phyloP scores from a whole-genome alignment of 208 protist genomes.

The Leishmania tarentolae region DNA sequence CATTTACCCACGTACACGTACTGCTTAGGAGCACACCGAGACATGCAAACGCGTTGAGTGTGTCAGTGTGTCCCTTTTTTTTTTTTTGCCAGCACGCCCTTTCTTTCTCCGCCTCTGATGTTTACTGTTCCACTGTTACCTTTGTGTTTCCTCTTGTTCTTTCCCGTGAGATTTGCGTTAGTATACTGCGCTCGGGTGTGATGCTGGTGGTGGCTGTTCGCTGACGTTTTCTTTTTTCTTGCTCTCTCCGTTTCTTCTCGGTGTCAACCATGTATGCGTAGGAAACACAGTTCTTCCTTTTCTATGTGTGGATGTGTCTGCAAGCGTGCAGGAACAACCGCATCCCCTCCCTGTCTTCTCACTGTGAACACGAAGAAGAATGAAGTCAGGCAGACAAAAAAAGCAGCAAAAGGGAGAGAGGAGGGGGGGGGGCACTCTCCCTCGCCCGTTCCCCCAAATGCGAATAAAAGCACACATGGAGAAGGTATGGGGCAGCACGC shows the following conservation, averaged over 20 bases:
- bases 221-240: background rate
- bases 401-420: background rate
- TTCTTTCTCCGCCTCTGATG: background rate
- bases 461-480: background rate
- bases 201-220: background rate
- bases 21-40: background rate
- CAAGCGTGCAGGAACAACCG: background rate
- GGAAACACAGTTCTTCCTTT: background rate
- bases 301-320: slow-evolving; percentile 20
- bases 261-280: background rate
- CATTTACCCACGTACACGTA: too few species aligned
- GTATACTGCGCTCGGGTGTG: background rate
- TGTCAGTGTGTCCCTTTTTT: background rate
- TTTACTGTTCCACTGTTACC: too few species aligned
- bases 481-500: background rate
- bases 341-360: too few species aligned
- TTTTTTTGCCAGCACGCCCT: background rate
- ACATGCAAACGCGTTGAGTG: background rate
- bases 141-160: too few species aligned
- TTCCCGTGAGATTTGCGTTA: too few species aligned
- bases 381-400: background rate
- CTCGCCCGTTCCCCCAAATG: background rate
- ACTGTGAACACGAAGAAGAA: background rate
- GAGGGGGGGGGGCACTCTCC: background rate
- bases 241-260: background rate